phyloP scores from a whole-genome alignment of 805 yeast species.

The Starmerella kuoi region DNA sequence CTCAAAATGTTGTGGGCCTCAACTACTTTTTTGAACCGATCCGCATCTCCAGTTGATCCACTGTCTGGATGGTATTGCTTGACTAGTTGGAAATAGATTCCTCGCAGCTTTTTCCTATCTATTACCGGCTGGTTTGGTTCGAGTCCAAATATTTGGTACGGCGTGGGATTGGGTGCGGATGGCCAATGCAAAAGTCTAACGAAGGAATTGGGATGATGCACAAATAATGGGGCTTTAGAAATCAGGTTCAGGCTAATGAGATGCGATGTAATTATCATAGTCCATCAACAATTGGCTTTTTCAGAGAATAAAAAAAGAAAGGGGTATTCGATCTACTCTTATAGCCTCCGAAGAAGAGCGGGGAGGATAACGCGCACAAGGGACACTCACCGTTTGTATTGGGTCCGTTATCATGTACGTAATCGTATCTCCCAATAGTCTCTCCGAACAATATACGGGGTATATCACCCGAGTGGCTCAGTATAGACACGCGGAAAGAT shows the following conservation, averaged over 20 bases:
- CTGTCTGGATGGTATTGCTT: slow-evolving; percentile 75
- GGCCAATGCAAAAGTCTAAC: slow-evolving; percentile 43
- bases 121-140: slow-evolving; percentile 25
- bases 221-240: not conserved
- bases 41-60: slow-evolving; percentile 25
- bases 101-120: slow-evolving; percentile 34
- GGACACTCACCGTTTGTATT: no score
- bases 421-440: no score
- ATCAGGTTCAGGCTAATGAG: not conserved
- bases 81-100: slow-evolving; percentile 47
- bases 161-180: slow-evolving; percentile 41
- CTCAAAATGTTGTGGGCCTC: slow-evolving; percentile 49
- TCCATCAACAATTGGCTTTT: no score
- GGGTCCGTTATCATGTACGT: no score
- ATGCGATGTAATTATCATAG: no score
- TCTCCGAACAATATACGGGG: no score
- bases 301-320: no score
- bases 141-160: slow-evolving; percentile 55
- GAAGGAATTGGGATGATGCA: not conserved
- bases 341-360: no score
- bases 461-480: no score
- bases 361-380: no score
- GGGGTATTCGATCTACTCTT: no score
- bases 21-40: slow-evolving; percentile 44
- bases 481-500: no score